phyloP scores from a whole-genome alignment of 1,284 basidiomycete genomes.

The Cystobasidiaceae sp. region DNA sequence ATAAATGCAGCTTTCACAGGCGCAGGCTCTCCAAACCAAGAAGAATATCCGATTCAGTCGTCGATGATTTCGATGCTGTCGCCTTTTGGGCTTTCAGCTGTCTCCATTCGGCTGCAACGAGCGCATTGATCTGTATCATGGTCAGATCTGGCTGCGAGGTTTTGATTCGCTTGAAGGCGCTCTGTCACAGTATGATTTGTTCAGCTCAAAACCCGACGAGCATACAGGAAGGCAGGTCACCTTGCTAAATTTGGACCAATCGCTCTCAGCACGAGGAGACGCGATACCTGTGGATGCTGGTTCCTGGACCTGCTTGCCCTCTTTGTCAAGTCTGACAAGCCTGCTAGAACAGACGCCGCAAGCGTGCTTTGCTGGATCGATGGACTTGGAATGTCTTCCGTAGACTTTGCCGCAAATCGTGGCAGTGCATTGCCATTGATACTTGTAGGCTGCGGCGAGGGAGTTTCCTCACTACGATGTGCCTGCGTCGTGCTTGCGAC shows the following conservation, averaged over 20 bases:
- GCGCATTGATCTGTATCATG: conserved; percentile 28
- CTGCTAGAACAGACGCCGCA: conserved; percentile 19
- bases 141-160: conserved; percentile 1
- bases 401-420: conserved; percentile 60
- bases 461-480: too few species aligned
- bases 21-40: background rate
- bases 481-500: too few species aligned
- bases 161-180: conserved; percentile 24
- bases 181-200: background rate
- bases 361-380: conserved; percentile 58
- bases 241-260: conserved; percentile 17
- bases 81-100: conserved; percentile 2
- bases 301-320: background rate
- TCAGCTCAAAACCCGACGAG: background rate
- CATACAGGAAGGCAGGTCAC: background rate
- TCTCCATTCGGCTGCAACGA: conserved; percentile 24
- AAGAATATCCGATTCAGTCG: background rate
- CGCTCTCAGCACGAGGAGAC: conserved; percentile 7
- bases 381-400: conserved; percentile 66
- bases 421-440: conserved; percentile 63
- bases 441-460: conserved; percentile 69
- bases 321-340: conserved; percentile 25
- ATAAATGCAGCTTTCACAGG: background rate
- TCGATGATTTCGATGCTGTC: background rate
- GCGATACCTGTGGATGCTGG: background rate